A percentile compares a stretch with the other conserved stretches of the same genome.
Conservation (phyloP, 116 monocot genomes). For the Phalaenopsis hybrid region DNA sequence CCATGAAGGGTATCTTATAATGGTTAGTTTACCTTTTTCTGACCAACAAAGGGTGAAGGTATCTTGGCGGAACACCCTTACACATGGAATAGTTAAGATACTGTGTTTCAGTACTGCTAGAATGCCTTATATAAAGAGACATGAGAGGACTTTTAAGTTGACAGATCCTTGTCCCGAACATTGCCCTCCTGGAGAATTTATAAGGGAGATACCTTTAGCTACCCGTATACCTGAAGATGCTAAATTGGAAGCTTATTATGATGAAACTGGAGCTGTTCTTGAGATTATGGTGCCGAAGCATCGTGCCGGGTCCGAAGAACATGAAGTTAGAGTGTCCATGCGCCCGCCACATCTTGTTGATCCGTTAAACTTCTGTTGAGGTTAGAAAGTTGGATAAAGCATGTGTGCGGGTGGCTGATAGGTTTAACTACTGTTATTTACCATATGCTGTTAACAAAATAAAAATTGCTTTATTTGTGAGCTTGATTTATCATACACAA, state of each 20-base stretch:
- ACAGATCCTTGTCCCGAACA: slow-evolving; percentile 35
- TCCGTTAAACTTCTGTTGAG: slow-evolving; percentile 26
- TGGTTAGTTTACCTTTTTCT: slow-evolving; percentile 34
- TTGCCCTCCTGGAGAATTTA: slow-evolving; percentile 34
- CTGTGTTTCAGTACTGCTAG: slow-evolving; percentile 29
- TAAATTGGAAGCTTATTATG: slow-evolving; percentile 36
- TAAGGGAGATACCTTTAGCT: slow-evolving; percentile 32
- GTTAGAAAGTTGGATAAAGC: neutral
- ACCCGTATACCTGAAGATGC: slow-evolving; percentile 36
- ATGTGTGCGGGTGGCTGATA: neutral
- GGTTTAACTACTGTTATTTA: slow-evolving; percentile 6
- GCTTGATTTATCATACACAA: neutral
- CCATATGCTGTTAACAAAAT: neutral
- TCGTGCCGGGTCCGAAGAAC: slow-evolving; percentile 31
- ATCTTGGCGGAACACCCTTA: slow-evolving; percentile 33
- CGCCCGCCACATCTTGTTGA: slow-evolving; percentile 28
- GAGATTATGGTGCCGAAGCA: slow-evolving; percentile 42
- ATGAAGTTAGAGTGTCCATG: slow-evolving; percentile 35
- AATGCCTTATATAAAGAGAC: slow-evolving; percentile 31
- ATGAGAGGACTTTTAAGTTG: slow-evolving; percentile 28
- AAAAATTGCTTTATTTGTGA: neutral
- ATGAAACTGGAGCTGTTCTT: slow-evolving; percentile 30
- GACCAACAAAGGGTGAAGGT: slow-evolving; percentile 44
- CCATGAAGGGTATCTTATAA: slow-evolving; percentile 30
- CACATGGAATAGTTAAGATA: slow-evolving; percentile 36